Evolutionary conservation across 2,329 filamentous ascomycete genomes (phyloP).

Genomic region (Fusarium sp.): DNA sequence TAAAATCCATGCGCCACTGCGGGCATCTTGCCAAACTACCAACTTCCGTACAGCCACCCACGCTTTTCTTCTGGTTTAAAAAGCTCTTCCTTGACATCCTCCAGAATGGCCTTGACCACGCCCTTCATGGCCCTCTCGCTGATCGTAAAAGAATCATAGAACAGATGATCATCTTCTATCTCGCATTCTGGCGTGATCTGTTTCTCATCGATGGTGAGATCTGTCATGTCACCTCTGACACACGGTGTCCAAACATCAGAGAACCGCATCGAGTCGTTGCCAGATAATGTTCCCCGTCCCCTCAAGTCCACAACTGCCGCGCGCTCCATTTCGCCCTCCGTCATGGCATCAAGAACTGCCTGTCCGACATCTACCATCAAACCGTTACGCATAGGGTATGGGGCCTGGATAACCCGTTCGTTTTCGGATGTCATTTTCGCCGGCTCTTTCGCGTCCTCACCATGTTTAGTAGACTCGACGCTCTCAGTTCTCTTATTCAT

Average conservation of each 20-base stretch:
- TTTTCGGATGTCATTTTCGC: constrained; percentile 21
- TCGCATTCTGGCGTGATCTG: constrained; percentile 50
- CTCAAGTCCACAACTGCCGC: constrained; percentile 56
- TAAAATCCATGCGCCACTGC: not conserved
- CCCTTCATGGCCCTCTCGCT: constrained; percentile 48
- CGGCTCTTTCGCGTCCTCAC: constrained; percentile 6
- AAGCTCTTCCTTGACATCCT: constrained; percentile 39
- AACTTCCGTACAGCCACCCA: constrained; percentile 36
- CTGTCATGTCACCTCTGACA: constrained; percentile 39
- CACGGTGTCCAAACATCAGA: constrained; percentile 59
- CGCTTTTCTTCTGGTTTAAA: constrained; percentile 34
- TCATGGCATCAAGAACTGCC: constrained; percentile 58
- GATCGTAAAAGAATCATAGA: constrained; percentile 63
- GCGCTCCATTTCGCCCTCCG: constrained; percentile 60
- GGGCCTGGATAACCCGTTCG: constrained; percentile 45
- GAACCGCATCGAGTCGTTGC: constrained; percentile 52
- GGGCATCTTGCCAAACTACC: constrained; percentile 3
- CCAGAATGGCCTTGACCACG: constrained; percentile 32
- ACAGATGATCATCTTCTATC: constrained; percentile 60
- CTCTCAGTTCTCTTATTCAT: constrained; percentile 26
- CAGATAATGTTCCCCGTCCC: constrained; percentile 55
- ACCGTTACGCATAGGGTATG: constrained; percentile 55
- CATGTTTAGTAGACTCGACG: constrained; percentile 16
- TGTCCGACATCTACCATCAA: constrained; percentile 55
- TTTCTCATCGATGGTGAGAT: constrained; percentile 26